These are phyloP conservation scores for Arbutus unedo DNA, from an alignment of 148 eudicot species.

Conservation along the genomic window DNA sequence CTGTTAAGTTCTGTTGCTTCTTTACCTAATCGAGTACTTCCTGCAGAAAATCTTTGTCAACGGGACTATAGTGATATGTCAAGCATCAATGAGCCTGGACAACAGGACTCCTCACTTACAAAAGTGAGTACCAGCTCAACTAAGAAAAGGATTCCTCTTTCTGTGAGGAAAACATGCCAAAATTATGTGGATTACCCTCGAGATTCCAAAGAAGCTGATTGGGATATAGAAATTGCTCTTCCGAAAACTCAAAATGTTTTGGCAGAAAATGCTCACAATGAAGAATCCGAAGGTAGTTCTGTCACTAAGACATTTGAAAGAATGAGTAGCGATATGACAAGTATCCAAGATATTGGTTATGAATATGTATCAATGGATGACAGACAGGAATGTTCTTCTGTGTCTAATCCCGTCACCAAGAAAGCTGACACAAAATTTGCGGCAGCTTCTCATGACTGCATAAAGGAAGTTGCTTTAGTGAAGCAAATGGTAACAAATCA, in stretches of 20 bases:
- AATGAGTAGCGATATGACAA: slow-evolving; percentile 44
- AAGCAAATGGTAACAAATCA: slow-evolving; percentile 34
- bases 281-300: slow-evolving; percentile 62
- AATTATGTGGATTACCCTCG: slow-evolving; percentile 31
- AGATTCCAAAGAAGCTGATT: slow-evolving; percentile 45
- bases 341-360: slow-evolving; percentile 40
- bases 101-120: slow-evolving; percentile 35
- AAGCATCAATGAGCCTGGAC: slow-evolving; percentile 48
- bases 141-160: slow-evolving; percentile 43
- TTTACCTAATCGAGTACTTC: slow-evolving; percentile 4
- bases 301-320: slow-evolving; percentile 51
- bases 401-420: slow-evolving; percentile 50
- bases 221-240: slow-evolving; percentile 68
- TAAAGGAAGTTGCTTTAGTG: slow-evolving; percentile 34
- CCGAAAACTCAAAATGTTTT: slow-evolving; percentile 38
- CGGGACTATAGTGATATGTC: slow-evolving; percentile 51
- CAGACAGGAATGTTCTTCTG: slow-evolving; percentile 68
- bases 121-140: slow-evolving; percentile 35
- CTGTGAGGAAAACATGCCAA: slow-evolving; percentile 40
- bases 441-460: slow-evolving; percentile 30
- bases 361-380: slow-evolving; percentile 64
- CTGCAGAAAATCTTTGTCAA: slow-evolving; percentile 52
- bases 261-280: slow-evolving; percentile 41
- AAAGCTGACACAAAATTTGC: slow-evolving; percentile 42
- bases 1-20: not conserved